Evolutionary conservation across 2,329 filamentous ascomycete species (phyloP).

Genomic region (Diaporthe capsici): DNA sequence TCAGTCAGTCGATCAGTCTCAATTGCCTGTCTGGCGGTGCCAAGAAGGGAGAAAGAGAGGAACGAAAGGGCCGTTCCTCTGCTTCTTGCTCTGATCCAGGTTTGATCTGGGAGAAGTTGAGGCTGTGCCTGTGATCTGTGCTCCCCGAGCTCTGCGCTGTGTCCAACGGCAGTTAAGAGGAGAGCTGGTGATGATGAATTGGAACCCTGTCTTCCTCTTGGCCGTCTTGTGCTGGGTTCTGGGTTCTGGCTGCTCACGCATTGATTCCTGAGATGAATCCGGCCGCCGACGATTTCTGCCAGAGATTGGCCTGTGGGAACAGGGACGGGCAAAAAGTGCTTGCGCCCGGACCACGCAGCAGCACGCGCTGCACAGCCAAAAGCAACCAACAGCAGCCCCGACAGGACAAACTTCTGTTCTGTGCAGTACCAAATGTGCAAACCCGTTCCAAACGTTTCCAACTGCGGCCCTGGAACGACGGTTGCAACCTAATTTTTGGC

Average conservation of each 20-base stretch:
- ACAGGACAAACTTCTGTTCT: background rate
- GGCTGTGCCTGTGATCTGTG: constrained; percentile 15
- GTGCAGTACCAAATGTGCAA: background rate
- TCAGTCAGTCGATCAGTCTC: background rate
- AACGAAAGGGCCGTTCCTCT: background rate
- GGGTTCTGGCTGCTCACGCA: constrained; percentile 5
- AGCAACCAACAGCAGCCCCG: background rate
- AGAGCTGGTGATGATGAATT: background rate
- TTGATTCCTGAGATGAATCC: constrained; percentile 25
- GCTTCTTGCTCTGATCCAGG: background rate
- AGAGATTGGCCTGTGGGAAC: constrained; percentile 12
- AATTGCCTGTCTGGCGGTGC: constrained; percentile 1
- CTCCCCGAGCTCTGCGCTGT: background rate
- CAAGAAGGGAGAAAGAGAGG: background rate
- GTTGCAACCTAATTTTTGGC: constrained; percentile 25
- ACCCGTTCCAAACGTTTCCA: constrained; percentile 1
- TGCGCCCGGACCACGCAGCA: constrained; percentile 20
- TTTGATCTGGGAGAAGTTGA: background rate
- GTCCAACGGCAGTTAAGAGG: background rate
- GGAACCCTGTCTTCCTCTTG: constrained; percentile 7
- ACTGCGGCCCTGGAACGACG: constrained; percentile 15
- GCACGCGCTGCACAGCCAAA: background rate
- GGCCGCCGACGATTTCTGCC: constrained; percentile 3
- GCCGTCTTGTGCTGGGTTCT: constrained; percentile 13
- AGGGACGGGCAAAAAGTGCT: background rate